Evolutionary conservation across 2,329 filamentous ascomycete genomes (phyloP), one percentile per base, ranked within the genome.

Genomic region (Nectriaceae sp.): DNA sequence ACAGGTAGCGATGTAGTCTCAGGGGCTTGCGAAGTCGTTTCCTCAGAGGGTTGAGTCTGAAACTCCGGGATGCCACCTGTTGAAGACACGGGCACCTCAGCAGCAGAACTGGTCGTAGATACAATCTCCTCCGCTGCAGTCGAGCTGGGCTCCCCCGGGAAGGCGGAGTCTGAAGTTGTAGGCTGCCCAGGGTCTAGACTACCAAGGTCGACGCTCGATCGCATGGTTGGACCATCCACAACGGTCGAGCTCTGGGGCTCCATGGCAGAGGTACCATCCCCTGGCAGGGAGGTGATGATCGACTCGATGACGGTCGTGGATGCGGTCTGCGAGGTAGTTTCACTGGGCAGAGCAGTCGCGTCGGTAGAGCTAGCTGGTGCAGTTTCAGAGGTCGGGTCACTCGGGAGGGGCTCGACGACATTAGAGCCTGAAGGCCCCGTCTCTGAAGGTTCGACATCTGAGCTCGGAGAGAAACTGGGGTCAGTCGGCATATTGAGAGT

Each of bases 181-280:
- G 26, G 50, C 16, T 52, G 45, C 5, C 52, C 49, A n/a, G 60
- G 52, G 22, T 54, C 49, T 11, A 62, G 42, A 15, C 47, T 49
- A n/a, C 60, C 60, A 21, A 62, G 60, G 18, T 62, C 50, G 26
- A 62, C 20, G 26, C 57, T 62, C 11, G 60, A 61, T 5, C 46
- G 42, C 15, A 54, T 41, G 4, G n/a, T n/a, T n/a, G n/a, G n/a
- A n/a, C n/a, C n/a, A n/a, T n/a, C n/a, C n/a, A 13, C 41, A 13
- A 40, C 33, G 3, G 40, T 49, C 4, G 50, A 46, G 21, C 52
- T 48, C 43, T n/a, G n/a, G n/a, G n/a, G n/a, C n/a, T n/a, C n/a
- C n/a, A n/a, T n/a, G n/a, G n/a, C n/a, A n/a, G n/a, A n/a, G n/a
- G n/a, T n/a, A n/a, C n/a, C n/a, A n/a, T n/a, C n/a, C n/a, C n/a